Evolutionary conservation across 1,284 basidiomycete genomes (phyloP).

Genomic region (Leccinum subrobustum): DNA sequence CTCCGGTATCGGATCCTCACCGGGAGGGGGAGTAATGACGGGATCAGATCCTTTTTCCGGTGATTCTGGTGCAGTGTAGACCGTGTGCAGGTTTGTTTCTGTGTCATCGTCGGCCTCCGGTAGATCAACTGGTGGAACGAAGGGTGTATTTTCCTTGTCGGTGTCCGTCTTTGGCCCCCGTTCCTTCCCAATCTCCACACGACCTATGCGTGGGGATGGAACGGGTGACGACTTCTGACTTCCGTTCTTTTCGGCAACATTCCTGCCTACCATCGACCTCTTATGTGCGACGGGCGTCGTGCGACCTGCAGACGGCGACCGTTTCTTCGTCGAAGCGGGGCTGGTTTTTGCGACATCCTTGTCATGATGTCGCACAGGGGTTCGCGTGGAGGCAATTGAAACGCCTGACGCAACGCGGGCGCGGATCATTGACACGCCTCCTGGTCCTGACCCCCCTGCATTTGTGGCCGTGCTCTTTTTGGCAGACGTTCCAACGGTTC

Average conservation of each 20-base stretch:
- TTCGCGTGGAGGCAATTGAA: conserved; percentile 24
- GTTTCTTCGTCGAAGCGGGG: no score
- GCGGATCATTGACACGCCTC: conserved; percentile 5
- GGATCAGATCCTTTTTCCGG: conserved; percentile 7
- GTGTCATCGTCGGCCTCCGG: conserved; percentile 19
- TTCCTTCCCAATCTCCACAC: no score
- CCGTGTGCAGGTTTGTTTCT: conserved; percentile 26
- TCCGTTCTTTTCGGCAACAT: no score
- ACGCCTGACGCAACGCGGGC: conserved; percentile 30
- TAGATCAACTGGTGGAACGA: conserved; percentile 2
- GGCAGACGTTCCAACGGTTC: conserved; percentile 34
- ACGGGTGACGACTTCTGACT: no score
- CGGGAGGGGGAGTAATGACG: conserved; percentile 5
- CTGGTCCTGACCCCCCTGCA: not conserved
- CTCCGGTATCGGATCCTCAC: not conserved
- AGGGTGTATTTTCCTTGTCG: conserved; percentile 23
- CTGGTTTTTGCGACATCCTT: no score
- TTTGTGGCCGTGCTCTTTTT: conserved; percentile 13
- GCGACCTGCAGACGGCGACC: no score
- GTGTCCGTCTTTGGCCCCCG: not conserved
- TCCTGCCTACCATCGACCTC: no score
- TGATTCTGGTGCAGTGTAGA: conserved; percentile 19
- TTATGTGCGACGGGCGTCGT: no score
- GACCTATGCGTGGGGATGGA: no score
- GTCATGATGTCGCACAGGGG: no score